Base-by-base conservation (phyloP, 2,329 filamentous ascomycete species). In the Sphaerostilbella broomeana region DNA sequence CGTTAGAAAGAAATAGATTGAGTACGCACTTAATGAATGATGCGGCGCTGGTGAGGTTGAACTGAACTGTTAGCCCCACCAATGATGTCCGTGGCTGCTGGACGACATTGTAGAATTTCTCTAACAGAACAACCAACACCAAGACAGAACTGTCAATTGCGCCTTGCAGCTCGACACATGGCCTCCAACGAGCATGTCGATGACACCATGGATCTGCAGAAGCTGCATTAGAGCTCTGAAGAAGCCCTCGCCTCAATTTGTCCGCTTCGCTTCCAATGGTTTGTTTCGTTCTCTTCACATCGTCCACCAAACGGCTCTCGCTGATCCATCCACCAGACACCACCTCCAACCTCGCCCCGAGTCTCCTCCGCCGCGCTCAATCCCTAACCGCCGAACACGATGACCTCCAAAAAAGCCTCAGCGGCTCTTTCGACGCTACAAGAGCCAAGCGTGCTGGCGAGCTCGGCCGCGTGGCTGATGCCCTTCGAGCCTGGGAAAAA, bases 401-500 rank as follows among this genome's bases (percentile, higher is more conserved):
- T 20, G 58, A 65, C 30, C 65, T 84, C n/a, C 65, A 68, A 34
- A 58, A 57, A 18, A 57, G 66, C 13, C 69, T 81, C 16, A 67
- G 67, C 28, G 61, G 64, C 19, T 62, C 65, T 33, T 84, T 80
- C 53, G 75, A 82, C 49, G 51, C 68, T 1, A 69, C 70, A 36
- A 69, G 66, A 4, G 77, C 78, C 0, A 79, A 75, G 50, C 71
- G 79, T 25, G 65, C 71, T 2, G 79, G 79, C 50, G 78, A 83
- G 57, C 64, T 83, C 25, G 70, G 72, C 30, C 62, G 68, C 13
- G 73, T 84, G 7, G 71, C 73, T 4, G 50, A 61, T 9, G 79
- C 79, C 11, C 61, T 84, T 44, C 68, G 65, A 41, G 71, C 75
- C 47, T 81, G 75, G 68, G 72, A 83, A 28, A 57, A 61, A 11